Percentiles rank a stretch among this genome's conserved stretches.
Evolutionary conservation across 768 basidiomycete genomes (phyloP).

Genomic region (Pleurotus djamor): DNA sequence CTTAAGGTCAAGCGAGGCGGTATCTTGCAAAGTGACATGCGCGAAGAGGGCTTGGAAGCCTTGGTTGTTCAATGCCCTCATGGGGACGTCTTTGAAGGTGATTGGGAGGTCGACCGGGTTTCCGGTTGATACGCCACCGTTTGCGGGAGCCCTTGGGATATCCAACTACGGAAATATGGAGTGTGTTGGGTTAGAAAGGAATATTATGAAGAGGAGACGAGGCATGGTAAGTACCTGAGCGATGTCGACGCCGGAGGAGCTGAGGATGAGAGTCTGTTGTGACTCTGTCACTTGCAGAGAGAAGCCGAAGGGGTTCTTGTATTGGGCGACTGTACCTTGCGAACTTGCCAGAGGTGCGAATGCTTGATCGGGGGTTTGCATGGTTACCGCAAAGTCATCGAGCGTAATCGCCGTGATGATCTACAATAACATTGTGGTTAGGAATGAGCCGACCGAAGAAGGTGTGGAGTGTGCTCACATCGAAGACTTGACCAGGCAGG

Average conservation of each 20-base stretch:
- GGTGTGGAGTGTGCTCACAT: constrained; percentile 26
- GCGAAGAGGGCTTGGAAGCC: constrained; percentile 60
- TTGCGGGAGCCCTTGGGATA: constrained; percentile 43
- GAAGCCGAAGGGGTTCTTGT: constrained; percentile 79
- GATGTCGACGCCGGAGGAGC: constrained; percentile 42
- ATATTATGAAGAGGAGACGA: too few species aligned
- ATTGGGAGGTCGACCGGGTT: constrained; percentile 60
- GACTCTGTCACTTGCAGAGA: constrained; percentile 61
- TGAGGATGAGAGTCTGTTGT: constrained; percentile 52
- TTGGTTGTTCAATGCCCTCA: constrained; percentile 51
- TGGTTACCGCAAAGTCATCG: constrained; percentile 51
- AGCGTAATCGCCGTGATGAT: constrained; percentile 65
- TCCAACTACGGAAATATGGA: constrained; percentile 34
- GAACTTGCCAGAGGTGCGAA: constrained; percentile 64
- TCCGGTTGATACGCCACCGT: constrained; percentile 69
- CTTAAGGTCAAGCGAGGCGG: constrained; percentile 44
- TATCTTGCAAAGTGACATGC: constrained; percentile 48
- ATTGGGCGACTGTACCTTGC: constrained; percentile 49
- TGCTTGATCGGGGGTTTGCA: constrained; percentile 49
- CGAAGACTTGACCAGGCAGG: constrained; percentile 58
- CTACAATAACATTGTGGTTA: constrained; percentile 18
- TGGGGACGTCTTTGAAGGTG: constrained; percentile 52
- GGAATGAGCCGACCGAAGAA: constrained; percentile 2
- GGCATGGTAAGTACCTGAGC: too few species aligned
- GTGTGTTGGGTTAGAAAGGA: not conserved